Evolutionary conservation across 306 rosid species (phyloP).

Genomic region (Pterocarpus santalinus): DNA sequence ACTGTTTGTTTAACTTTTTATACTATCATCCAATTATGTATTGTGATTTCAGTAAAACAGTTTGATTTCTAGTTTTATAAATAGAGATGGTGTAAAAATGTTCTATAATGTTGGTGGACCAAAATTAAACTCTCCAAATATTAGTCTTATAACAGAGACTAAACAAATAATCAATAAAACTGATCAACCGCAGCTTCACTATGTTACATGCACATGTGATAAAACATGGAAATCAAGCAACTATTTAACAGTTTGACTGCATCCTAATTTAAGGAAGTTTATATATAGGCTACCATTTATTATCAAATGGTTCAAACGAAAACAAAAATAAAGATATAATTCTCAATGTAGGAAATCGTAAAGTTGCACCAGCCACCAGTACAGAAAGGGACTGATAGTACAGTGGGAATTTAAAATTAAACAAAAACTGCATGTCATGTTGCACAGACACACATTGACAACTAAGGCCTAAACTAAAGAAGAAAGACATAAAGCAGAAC

Average conservation of each 20-base stretch:
- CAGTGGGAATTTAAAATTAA: not conserved
- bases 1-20: not conserved
- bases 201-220: not conserved
- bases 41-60: not conserved
- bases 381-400: not conserved
- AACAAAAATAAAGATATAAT: not conserved
- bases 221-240: conserved; percentile 13
- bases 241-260: not conserved
- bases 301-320: not conserved
- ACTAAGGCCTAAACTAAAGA: conserved; percentile 11
- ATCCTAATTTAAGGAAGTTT: not conserved
- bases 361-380: not conserved
- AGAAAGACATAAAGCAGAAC: not conserved
- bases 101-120: not conserved
- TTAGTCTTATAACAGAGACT: conserved; percentile 8
- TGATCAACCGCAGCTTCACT: not conserved
- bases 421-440: not conserved
- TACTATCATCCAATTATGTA: not conserved
- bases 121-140: not conserved
- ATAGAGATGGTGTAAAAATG: not conserved
- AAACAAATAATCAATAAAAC: not conserved
- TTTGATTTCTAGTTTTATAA: not conserved
- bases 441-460: conserved; percentile 5
- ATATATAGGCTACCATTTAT: too few relatives aligned
- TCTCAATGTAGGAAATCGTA: not conserved